Base-by-base conservation (phyloP, 768 basidiomycete genomes). In the Leccinellum rugosiceps region DNA sequence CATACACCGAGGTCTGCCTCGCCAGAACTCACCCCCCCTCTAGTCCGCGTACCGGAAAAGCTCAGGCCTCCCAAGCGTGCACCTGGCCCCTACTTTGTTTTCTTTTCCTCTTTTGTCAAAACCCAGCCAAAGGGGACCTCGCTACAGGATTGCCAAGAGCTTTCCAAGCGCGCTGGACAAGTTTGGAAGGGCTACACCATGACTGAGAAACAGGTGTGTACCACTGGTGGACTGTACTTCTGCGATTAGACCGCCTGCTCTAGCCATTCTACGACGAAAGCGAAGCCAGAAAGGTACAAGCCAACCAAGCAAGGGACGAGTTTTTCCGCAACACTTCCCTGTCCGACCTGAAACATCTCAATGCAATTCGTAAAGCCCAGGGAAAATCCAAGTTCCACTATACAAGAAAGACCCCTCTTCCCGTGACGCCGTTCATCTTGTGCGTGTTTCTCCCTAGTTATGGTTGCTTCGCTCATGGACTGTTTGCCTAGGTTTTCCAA, bases 181-280 rank as follows among this genome's bases (percentile, higher is more conserved):
- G 52, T 57, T 4, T 79, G 78, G 78, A 65, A 48, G 1, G 57
- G 48, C 4, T 58, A 77, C n/a, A 58, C 75, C 5, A 63, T 62
- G 11, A 61, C 54, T 4, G 73, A 79, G 56, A 78, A 72, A 52
- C 63, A 77, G 62, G 78, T 76, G 32, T 23, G 68, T 54, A 23
- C 56, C 13, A 3, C 52, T n/a, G 28, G 35, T 34, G 15, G 2
- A 9, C 26, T 3, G 6, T 26, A 4, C 19, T 34, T 9, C n/a
- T 45, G 13, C 6, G 19, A 21, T 23, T 45, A 13, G 21, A 32
- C n/a, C 21, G 7, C 21, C 23, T 11, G 23, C 1, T 26, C n/a
- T 53, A 74, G 73, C 68, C 65, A 28, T 75, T 63, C 32, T 52
- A 60, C 44, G 69, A 74, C 30, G 64, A 63, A 31, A 53, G 32